phyloP scores from a whole-genome alignment of 345 rosid genomes.

The Orychophragmus violaceus region DNA sequence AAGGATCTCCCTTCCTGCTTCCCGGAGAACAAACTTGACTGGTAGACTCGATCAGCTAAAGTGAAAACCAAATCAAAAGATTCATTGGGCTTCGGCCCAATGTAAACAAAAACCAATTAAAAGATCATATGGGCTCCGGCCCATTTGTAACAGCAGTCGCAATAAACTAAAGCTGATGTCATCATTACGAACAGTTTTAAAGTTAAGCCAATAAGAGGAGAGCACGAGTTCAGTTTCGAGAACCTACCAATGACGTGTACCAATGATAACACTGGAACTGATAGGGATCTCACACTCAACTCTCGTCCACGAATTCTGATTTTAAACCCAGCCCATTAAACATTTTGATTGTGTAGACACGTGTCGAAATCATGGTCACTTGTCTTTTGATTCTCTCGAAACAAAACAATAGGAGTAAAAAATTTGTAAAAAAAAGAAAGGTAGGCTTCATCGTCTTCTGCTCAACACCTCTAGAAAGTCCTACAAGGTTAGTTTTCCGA shows the following conservation, averaged over 20 bases:
- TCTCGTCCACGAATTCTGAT: constrained; percentile 91
- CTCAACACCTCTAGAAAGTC: constrained; percentile 41
- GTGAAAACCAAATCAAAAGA: neutral
- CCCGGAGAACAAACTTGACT: neutral
- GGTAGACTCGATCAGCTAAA: neutral
- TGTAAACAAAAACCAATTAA: too few species aligned
- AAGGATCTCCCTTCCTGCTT: neutral
- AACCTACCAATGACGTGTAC: constrained; percentile 48
- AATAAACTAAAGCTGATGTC: neutral
- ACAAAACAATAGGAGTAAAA: constrained; percentile 21
- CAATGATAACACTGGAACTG: constrained; percentile 52
- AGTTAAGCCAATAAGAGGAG: neutral
- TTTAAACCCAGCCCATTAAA: constrained; percentile 30
- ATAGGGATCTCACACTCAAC: constrained; percentile 60
- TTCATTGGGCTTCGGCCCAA: constrained; percentile 23
- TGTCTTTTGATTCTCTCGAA: constrained; percentile 22
- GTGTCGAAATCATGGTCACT: constrained; percentile 39
- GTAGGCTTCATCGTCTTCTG: constrained; percentile 21
- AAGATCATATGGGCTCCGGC: too few species aligned
- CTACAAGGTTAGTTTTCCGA: constrained; percentile 13
- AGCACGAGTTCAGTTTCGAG: constrained; percentile 25
- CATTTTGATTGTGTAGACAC: constrained; percentile 46
- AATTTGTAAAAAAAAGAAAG: neutral
- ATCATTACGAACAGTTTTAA: neutral
- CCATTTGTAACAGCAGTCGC: neutral